These are phyloP conservation scores for Aspergillus phoenicis DNA, from an alignment of 2,329 filamentous ascomycete genomes.

Conservation along the genomic window DNA sequence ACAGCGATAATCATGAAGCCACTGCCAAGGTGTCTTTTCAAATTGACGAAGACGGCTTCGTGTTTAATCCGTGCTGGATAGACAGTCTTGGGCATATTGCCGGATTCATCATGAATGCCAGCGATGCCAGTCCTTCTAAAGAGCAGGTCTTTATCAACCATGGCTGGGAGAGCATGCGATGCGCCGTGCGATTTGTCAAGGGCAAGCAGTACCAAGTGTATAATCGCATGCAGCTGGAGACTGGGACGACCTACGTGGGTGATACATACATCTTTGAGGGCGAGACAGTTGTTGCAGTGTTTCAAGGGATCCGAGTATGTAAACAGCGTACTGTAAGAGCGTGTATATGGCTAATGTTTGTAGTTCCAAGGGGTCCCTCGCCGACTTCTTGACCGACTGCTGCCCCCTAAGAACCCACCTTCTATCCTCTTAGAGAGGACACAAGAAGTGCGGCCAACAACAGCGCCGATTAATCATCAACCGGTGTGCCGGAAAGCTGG, in stretches of 20 bases:
- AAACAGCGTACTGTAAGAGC: not conserved
- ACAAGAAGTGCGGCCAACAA: not conserved
- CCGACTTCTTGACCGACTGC: slow-evolving; percentile 9
- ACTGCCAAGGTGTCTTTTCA: slow-evolving; percentile 58
- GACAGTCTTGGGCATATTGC: slow-evolving; percentile 61
- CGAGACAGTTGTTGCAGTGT: slow-evolving; percentile 59
- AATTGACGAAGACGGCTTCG: slow-evolving; percentile 58
- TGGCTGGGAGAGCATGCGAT: slow-evolving; percentile 63
- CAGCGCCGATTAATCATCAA: not conserved
- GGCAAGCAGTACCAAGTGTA: slow-evolving; percentile 61
- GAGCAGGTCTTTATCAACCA: slow-evolving; percentile 64
- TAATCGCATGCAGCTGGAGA: slow-evolving; percentile 59
- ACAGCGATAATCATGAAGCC: slow-evolving; percentile 58
- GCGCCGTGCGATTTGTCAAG: slow-evolving; percentile 53
- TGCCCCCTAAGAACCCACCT: not conserved
- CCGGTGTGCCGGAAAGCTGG: not conserved
- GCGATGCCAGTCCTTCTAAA: slow-evolving; percentile 60
- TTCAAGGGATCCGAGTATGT: slow-evolving; percentile 10
- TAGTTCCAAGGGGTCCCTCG: slow-evolving; percentile 14
- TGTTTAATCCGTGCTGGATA: slow-evolving; percentile 63
- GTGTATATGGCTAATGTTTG: not conserved
- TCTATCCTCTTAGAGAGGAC: not conserved
- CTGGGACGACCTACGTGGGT: slow-evolving; percentile 57
- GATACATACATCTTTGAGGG: slow-evolving; percentile 63
- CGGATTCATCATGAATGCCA: slow-evolving; percentile 63